Conservation (phyloP, 2,329 filamentous ascomycete genomes). For the Talaromyces sp. region DNA sequence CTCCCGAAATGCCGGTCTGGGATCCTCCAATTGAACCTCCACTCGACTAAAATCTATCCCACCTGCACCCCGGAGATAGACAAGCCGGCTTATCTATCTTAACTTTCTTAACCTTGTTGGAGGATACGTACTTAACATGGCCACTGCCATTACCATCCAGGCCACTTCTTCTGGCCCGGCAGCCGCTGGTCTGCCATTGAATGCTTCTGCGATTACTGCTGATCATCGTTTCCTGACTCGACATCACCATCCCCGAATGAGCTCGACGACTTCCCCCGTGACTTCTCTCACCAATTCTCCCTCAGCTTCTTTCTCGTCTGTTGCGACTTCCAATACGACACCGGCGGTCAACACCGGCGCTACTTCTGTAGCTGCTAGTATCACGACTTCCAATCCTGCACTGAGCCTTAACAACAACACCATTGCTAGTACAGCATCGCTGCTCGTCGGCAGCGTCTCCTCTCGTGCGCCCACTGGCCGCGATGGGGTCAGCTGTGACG, state of each 20-base stretch:
- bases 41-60: neutral
- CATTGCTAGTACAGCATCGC: neutral
- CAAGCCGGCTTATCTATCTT: neutral
- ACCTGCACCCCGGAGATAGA: neutral
- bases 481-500: constrained; percentile 40
- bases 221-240: constrained; percentile 23
- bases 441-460: constrained; percentile 20
- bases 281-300: constrained; percentile 21
- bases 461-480: constrained; percentile 25
- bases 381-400: constrained; percentile 21
- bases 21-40: constrained; percentile 6
- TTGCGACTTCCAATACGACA: constrained; percentile 17
- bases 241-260: constrained; percentile 16
- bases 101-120: neutral
- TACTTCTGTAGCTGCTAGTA: constrained; percentile 16
- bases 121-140: constrained; percentile 25
- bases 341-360: neutral
- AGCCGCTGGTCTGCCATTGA: constrained; percentile 21
- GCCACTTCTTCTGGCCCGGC: constrained; percentile 27
- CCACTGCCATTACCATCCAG: constrained; percentile 38
- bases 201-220: constrained; percentile 22
- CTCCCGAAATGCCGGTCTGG: neutral
- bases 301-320: constrained; percentile 17
- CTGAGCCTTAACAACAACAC: neutral
- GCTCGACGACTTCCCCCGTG: constrained; percentile 23